Conservation (phyloP, 306 rosid genomes). For the Crataegus laevigata region DNA sequence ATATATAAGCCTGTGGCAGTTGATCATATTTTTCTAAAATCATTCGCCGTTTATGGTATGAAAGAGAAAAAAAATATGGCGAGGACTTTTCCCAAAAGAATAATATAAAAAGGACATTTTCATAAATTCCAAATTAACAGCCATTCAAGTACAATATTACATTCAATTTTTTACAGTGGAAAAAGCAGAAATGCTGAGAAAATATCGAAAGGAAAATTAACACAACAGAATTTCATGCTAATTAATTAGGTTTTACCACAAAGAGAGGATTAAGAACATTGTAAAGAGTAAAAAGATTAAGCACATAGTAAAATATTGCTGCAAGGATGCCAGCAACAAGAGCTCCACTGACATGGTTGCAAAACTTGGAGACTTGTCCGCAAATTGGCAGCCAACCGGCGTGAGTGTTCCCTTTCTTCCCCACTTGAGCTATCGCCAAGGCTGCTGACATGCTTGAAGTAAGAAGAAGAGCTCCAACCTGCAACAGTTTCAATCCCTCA, state of each 20-base stretch:
- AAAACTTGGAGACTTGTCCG: slow-evolving; percentile 50
- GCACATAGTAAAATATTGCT: slow-evolving; percentile 19
- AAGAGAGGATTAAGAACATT: slow-evolving; percentile 16
- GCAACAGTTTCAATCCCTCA: not conserved
- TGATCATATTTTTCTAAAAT: no score
- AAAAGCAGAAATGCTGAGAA: not conserved
- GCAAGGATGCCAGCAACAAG: slow-evolving; percentile 26
- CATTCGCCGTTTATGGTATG: no score
- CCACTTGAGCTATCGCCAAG: slow-evolving; percentile 40
- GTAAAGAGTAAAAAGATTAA: slow-evolving; percentile 15
- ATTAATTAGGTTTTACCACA: not conserved
- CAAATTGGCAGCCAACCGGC: slow-evolving; percentile 60
- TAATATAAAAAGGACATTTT: no score
- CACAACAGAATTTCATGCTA: not conserved
- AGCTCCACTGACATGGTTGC: slow-evolving; percentile 35
- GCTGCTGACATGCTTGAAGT: slow-evolving; percentile 50
- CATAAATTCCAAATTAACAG: not conserved
- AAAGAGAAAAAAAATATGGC: no score
- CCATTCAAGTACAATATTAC: not conserved
- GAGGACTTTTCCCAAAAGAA: no score
- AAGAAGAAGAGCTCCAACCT: slow-evolving; percentile 37
- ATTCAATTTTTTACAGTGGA: not conserved
- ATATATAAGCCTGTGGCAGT: no score
- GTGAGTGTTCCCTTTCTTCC: slow-evolving; percentile 47
- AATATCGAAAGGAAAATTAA: not conserved